Conservation (phyloP, 768 basidiomycete genomes). For the Kwoniella sp. region DNA sequence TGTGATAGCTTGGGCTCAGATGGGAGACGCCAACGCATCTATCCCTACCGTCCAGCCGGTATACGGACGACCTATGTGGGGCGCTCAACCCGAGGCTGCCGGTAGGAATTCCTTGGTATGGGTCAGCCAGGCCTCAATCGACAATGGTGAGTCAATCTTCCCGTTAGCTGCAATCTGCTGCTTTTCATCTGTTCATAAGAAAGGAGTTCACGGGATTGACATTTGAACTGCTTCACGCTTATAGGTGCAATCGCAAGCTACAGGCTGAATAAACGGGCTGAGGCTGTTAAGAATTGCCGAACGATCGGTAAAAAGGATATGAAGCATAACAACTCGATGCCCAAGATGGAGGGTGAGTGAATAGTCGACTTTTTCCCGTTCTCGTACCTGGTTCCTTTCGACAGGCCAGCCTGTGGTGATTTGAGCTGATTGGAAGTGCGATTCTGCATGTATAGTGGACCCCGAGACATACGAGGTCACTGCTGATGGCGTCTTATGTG, state of each 20-base stretch:
- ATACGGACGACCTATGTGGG: constrained; percentile 92
- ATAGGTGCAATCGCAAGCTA: constrained; percentile 67
- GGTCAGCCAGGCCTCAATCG: constrained; percentile 74
- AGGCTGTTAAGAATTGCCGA: constrained; percentile 76
- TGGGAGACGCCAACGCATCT: constrained; percentile 96
- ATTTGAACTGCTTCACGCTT: constrained; percentile 23
- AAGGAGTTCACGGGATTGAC: not conserved
- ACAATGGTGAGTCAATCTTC: constrained; percentile 53
- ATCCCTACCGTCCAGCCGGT: constrained; percentile 94
- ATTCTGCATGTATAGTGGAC: constrained; percentile 63
- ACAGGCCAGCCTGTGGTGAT: not conserved
- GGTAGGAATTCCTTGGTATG: constrained; percentile 83
- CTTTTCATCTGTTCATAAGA: not conserved
- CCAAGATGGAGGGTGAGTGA: constrained; percentile 65
- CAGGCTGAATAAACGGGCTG: constrained; percentile 68
- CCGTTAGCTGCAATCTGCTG: not conserved
- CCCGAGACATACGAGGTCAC: constrained; percentile 86
- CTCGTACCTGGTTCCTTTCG: not conserved
- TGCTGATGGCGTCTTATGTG: constrained; percentile 75
- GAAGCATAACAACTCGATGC: constrained; percentile 86
- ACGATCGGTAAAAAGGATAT: constrained; percentile 79
- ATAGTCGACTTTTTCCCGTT: too few relatives aligned
- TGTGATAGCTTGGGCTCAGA: constrained; percentile 86
- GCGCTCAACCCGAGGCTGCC: constrained; percentile 71
- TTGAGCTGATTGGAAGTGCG: not conserved